Conservation (phyloP, 2,329 filamentous ascomycete species). For the Calcarisporium arbuscula region DNA sequence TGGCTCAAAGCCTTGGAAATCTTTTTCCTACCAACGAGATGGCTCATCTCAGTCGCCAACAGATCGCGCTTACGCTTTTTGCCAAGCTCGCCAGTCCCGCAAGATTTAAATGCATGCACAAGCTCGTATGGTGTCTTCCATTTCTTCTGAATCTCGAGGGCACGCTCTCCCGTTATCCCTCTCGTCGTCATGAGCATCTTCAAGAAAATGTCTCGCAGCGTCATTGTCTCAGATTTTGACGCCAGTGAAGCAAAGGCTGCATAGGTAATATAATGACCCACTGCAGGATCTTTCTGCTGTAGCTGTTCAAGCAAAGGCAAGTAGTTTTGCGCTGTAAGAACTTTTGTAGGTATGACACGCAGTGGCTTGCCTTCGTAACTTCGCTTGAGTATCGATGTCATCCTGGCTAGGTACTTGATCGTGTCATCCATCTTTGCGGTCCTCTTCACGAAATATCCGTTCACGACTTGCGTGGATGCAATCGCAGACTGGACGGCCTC, state of each 20-base stretch:
- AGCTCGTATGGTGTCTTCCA: slow-evolving; percentile 71
- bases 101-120: slow-evolving; percentile 59
- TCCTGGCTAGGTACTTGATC: slow-evolving; percentile 65
- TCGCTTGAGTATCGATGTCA: slow-evolving; percentile 62
- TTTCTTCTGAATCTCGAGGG: slow-evolving; percentile 69
- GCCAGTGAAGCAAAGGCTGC: slow-evolving; percentile 64
- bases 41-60: slow-evolving; percentile 49
- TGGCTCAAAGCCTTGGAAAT: slow-evolving; percentile 59
- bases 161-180: slow-evolving; percentile 70
- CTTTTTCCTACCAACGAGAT: slow-evolving; percentile 62
- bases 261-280: slow-evolving; percentile 60
- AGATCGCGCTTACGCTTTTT: slow-evolving; percentile 54
- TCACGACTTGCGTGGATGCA: slow-evolving; percentile 69
- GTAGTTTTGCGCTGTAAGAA: slow-evolving; percentile 61
- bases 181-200: slow-evolving; percentile 83
- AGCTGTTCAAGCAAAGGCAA: slow-evolving; percentile 56
- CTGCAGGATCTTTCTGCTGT: slow-evolving; percentile 41
- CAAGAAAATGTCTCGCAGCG: slow-evolving; percentile 66
- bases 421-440: slow-evolving; percentile 72
- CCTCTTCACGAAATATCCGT: slow-evolving; percentile 72
- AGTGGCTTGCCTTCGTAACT: slow-evolving; percentile 56
- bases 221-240: slow-evolving; percentile 69
- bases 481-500: slow-evolving; percentile 68
- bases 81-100: slow-evolving; percentile 41
- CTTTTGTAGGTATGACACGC: slow-evolving; percentile 57